phyloP scores from a whole-genome alignment of 106 monocot species.

The Platanthera zijinensis region DNA sequence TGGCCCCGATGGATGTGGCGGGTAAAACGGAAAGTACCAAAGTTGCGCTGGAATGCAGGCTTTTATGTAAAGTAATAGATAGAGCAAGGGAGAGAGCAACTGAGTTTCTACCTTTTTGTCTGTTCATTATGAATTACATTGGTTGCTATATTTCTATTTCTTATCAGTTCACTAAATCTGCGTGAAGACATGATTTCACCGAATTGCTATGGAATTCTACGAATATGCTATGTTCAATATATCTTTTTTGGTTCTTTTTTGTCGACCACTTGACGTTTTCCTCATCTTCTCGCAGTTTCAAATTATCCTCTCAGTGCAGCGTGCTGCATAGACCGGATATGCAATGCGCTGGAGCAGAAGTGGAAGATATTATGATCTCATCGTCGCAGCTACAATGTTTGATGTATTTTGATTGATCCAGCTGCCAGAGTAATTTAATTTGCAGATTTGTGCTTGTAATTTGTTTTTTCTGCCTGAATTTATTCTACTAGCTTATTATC shows the following conservation, averaged over 20 bases:
- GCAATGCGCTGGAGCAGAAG: constrained; percentile 52
- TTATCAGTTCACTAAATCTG: too few relatives aligned
- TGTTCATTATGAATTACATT: too few relatives aligned
- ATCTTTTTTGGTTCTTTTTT: background rate
- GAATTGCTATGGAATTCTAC: too few relatives aligned
- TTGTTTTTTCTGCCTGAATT: background rate
- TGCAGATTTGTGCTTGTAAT: background rate
- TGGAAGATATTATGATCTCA: constrained; percentile 44
- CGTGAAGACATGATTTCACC: too few relatives aligned
- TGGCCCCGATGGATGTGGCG: too few relatives aligned
- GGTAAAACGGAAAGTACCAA: too few relatives aligned
- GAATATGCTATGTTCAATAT: too few relatives aligned
- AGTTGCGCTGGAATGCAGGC: too few relatives aligned
- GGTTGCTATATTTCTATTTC: too few relatives aligned
- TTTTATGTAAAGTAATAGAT: too few relatives aligned
- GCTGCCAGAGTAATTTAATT: background rate
- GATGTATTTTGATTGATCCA: background rate
- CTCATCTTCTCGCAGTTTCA: constrained; percentile 39
- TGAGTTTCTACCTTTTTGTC: too few relatives aligned
- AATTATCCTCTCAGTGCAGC: constrained; percentile 64
- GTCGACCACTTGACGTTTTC: background rate
- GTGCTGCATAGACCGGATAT: constrained; percentile 59
- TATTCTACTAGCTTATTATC: background rate
- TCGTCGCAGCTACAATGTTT: background rate
- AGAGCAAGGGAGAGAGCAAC: too few relatives aligned